Conservation (phyloP, 495 filamentous ascomycete species). For the Staphylotrichum longicolle region DNA sequence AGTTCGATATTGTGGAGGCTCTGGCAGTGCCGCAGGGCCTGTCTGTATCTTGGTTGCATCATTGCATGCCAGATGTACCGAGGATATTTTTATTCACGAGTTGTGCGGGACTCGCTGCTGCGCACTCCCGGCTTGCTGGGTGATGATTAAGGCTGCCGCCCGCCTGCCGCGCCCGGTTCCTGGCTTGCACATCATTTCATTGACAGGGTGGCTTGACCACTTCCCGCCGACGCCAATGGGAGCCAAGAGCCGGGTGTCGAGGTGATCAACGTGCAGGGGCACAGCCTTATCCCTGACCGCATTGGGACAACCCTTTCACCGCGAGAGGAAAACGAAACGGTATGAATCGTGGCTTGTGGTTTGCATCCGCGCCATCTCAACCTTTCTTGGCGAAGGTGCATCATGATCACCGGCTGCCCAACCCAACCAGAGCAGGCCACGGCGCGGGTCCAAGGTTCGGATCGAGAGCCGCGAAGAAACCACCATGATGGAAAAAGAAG, state of each 20-base stretch:
- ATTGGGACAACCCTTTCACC: constrained; percentile 27
- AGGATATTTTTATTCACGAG: constrained; percentile 37
- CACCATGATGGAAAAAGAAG: no score
- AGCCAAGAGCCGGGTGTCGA: constrained; percentile 6
- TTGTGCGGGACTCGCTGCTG: constrained; percentile 32
- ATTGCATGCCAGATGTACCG: constrained; percentile 27
- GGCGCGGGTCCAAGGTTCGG: no score
- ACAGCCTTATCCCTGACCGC: constrained; percentile 33
- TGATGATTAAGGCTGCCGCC: constrained; percentile 20
- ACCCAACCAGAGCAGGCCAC: no score
- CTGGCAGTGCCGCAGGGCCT: constrained; percentile 24
- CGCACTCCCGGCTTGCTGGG: constrained; percentile 31
- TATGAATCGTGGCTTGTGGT: constrained; percentile 34
- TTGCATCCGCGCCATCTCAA: constrained; percentile 9
- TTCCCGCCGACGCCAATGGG: constrained; percentile 26
- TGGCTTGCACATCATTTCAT: constrained; percentile 12
- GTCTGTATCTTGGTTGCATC: constrained; percentile 19
- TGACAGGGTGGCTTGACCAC: constrained; percentile 19
- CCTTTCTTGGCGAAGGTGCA: constrained; percentile 14
- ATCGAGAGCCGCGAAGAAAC: no score
- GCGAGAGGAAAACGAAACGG: constrained; percentile 17
- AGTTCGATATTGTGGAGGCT: constrained; percentile 30
- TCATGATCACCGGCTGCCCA: not conserved
- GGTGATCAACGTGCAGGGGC: constrained; percentile 28
- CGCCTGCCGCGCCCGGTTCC: constrained; percentile 14